Percentiles rank a stretch among this genome's conserved stretches.
These are phyloP conservation scores for Eutypa lata DNA, from an alignment of 2,329 filamentous ascomycete species.

Conservation along the genomic window DNA sequence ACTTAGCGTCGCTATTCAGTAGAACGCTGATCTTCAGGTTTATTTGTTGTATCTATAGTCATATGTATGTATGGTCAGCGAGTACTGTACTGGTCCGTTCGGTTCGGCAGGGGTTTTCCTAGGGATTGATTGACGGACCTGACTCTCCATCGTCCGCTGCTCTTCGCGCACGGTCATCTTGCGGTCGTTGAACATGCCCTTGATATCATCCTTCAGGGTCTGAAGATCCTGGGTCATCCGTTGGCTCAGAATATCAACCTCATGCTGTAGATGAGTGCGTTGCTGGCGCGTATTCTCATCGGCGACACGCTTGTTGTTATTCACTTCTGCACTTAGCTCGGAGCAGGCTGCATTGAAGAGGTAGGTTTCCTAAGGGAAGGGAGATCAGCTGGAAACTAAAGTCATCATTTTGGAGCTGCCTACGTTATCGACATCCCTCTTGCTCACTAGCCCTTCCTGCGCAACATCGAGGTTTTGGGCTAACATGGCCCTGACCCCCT, in stretches of 20 bases:
- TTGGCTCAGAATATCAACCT: slow-evolving; percentile 89
- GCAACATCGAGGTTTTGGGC: slow-evolving; percentile 79
- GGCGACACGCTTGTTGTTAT: slow-evolving; percentile 70
- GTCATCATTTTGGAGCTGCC: not conserved
- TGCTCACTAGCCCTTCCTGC: slow-evolving; percentile 76
- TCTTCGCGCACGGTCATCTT: slow-evolving; percentile 90
- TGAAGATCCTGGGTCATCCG: slow-evolving; percentile 78
- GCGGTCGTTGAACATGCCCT: slow-evolving; percentile 92
- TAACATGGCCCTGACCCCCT: slow-evolving; percentile 76
- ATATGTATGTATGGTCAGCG: no score
- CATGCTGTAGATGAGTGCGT: slow-evolving; percentile 83
- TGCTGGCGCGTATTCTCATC: slow-evolving; percentile 82
- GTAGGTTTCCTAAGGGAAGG: slow-evolving; percentile 65
- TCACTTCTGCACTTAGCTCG: slow-evolving; percentile 84
- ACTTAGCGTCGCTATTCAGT: slow-evolving; percentile 86
- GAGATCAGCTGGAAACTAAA: slow-evolving; percentile 10
- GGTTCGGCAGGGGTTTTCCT: not conserved
- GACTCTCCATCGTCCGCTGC: slow-evolving; percentile 79
- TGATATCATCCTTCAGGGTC: slow-evolving; percentile 83
- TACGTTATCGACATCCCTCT: slow-evolving; percentile 85
- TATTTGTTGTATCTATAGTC: slow-evolving; percentile 74
- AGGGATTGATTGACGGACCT: slow-evolving; percentile 49
- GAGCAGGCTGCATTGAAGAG: slow-evolving; percentile 92
- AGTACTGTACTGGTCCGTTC: not conserved
- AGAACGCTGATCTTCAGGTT: slow-evolving; percentile 94